Percentiles rank a stretch among this genome's conserved stretches.
These are phyloP conservation scores for Capsella rubella DNA, from an alignment of 441 rosid genomes.

Conservation along the genomic window DNA sequence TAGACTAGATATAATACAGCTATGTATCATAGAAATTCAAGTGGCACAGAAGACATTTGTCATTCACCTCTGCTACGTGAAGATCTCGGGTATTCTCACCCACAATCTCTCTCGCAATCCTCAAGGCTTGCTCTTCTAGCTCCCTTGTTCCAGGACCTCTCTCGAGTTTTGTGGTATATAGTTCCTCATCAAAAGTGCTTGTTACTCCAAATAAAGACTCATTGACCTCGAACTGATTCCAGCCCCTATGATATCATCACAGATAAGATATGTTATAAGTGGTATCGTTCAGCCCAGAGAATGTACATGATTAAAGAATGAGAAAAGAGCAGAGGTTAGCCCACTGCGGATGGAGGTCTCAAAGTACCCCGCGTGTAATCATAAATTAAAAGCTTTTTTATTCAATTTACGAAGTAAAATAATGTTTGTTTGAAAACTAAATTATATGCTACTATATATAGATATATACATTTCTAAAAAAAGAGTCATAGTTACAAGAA, in stretches of 20 bases:
- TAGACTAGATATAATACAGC: background rate
- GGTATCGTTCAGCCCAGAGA: conserved; percentile 2
- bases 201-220: conserved; percentile 79
- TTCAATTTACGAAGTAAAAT: background rate
- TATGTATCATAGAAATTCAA: background rate
- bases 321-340: background rate
- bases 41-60: conserved; percentile 11
- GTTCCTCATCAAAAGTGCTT: conserved; percentile 89
- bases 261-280: background rate
- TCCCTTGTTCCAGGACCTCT: conserved; percentile 78
- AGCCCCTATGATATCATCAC: conserved; percentile 55
- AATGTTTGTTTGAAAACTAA: background rate
- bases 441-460: background rate
- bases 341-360: background rate
- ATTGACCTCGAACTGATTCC: conserved; percentile 95
- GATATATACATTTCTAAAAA: no score
- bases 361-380: background rate
- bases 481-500: background rate
- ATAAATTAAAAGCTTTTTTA: background rate
- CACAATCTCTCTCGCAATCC: conserved; percentile 95
- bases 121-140: conserved; percentile 76
- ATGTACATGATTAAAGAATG: background rate
- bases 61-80: conserved; percentile 89
- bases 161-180: conserved; percentile 92
- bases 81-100: conserved; percentile 89